phyloP scores from a whole-genome alignment of 2,329 filamentous ascomycete species.

The Beauveria sp. region DNA sequence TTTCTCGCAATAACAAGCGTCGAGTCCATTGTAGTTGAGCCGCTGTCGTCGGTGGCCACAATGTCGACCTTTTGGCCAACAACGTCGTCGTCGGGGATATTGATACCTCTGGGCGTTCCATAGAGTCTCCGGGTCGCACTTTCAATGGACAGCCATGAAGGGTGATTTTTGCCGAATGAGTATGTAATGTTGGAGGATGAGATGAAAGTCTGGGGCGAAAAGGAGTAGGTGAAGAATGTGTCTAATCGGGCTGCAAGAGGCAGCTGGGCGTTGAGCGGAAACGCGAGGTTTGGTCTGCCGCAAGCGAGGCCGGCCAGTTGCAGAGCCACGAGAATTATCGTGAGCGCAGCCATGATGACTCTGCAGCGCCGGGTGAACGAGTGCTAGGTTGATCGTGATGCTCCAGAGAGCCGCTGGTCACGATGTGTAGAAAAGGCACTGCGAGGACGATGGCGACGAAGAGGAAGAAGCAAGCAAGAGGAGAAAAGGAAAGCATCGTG shows the following conservation, averaged over 20 bases:
- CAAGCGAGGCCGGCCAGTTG: constrained; percentile 15
- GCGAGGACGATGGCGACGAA: constrained; percentile 12
- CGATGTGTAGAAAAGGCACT: constrained; percentile 13
- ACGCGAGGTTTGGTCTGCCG: constrained; percentile 41
- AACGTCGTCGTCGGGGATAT: constrained; percentile 40
- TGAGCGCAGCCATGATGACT: constrained; percentile 23
- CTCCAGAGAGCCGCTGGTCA: constrained; percentile 4
- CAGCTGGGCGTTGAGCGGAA: constrained; percentile 78
- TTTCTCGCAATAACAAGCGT: constrained; percentile 63
- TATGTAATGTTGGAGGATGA: constrained; percentile 60
- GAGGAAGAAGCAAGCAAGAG: constrained; percentile 11
- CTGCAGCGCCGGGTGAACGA: constrained; percentile 11
- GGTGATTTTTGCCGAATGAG: constrained; percentile 52
- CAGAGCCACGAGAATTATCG: constrained; percentile 20
- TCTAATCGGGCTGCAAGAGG: constrained; percentile 68
- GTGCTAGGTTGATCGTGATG: constrained; percentile 17
- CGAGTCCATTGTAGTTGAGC: constrained; percentile 55
- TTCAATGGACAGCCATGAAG: constrained; percentile 69
- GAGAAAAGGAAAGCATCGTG: constrained; percentile 11
- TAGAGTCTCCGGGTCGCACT: constrained; percentile 55
- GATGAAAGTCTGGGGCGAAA: constrained; percentile 67
- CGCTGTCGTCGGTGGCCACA: constrained; percentile 60
- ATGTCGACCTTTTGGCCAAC: constrained; percentile 57
- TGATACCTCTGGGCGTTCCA: constrained; percentile 56
- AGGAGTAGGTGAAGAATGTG: constrained; percentile 60